phyloP scores from a whole-genome alignment of 2,329 filamentous ascomycete genomes.

The Aureobasidium melanogenum region DNA sequence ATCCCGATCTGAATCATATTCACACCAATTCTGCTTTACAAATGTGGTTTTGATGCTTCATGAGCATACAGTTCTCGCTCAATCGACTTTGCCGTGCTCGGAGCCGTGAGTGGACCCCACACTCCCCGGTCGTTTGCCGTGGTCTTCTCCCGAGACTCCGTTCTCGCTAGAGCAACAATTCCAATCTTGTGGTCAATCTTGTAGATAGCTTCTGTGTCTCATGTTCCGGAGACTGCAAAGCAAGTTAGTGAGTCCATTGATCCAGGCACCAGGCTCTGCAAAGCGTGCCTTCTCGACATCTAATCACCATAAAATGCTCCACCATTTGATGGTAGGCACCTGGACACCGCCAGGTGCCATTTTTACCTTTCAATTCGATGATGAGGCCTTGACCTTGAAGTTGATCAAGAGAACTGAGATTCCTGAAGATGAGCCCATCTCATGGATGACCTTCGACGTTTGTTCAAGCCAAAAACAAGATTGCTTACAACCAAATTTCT shows the following conservation, averaged over 20 bases:
- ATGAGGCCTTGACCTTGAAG: conserved; percentile 64
- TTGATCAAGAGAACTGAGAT: conserved; percentile 75
- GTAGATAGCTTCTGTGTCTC: neutral
- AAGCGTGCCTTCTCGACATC: neutral
- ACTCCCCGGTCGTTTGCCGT: neutral
- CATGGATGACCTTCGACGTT: conserved; percentile 88
- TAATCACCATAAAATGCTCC: conserved; percentile 52
- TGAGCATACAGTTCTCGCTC: neutral
- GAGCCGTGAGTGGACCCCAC: neutral
- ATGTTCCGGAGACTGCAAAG: neutral
- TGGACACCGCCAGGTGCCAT: conserved; percentile 84
- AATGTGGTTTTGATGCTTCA: neutral
- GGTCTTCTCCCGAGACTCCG: neutral
- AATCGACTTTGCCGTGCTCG: neutral
- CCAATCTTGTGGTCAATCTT: neutral
- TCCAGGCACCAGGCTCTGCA: neutral
- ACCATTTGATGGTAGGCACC: conserved; percentile 86
- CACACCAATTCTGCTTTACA: neutral
- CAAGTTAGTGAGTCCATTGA: neutral
- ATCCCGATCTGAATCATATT: neutral
- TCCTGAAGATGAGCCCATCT: conserved; percentile 75
- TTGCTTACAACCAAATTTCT: neutral
- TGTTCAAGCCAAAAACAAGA: conserved; percentile 24
- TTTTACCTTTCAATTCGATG: conserved; percentile 82
- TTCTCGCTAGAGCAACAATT: neutral